Percentiles rank a stretch among this genome's conserved stretches.
phyloP scores from a whole-genome alignment of 495 filamentous ascomycete species.

The Xylaria nigripes region DNA sequence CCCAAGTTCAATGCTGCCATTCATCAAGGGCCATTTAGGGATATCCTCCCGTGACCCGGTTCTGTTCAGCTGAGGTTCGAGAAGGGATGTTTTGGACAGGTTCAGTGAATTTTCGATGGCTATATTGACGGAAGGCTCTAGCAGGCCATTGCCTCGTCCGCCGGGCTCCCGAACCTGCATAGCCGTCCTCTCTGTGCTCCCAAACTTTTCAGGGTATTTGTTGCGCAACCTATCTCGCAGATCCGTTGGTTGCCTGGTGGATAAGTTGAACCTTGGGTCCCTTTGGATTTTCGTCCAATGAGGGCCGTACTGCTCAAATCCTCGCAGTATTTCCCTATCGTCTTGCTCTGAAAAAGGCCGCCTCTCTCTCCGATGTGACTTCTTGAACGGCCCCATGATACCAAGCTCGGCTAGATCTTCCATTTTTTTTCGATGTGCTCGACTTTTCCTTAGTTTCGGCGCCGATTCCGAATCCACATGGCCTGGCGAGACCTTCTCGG shows the following conservation, averaged over 20 bases:
- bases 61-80: conserved; percentile 33
- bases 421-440: conserved; percentile 46
- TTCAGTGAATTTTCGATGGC: conserved; percentile 28
- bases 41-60: conserved; percentile 37
- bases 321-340: conserved; percentile 67
- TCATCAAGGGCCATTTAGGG: conserved; percentile 24
- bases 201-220: conserved; percentile 58
- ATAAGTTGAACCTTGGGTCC: conserved; percentile 58
- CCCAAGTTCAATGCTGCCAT: conserved; percentile 22
- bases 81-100: conserved; percentile 20
- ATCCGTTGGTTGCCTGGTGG: conserved; percentile 64
- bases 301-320: conserved; percentile 66
- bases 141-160: conserved; percentile 19
- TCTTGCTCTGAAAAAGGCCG: conserved; percentile 66
- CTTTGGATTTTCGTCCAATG: conserved; percentile 74
- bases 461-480: conserved; percentile 21
- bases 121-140: conserved; percentile 36
- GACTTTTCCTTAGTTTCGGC: conserved; percentile 36
- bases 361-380: conserved; percentile 45
- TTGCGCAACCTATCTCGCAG: conserved; percentile 76
- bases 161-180: conserved; percentile 33
- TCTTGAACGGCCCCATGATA: conserved; percentile 46
- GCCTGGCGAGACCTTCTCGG: conserved; percentile 15
- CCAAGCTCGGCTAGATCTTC: conserved; percentile 50
- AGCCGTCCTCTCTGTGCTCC: conserved; percentile 48